A percentile compares a stretch with the other conserved stretches of the same genome.
Conservation (phyloP, 2,329 filamentous ascomycete genomes). For the Aureobasidium sp. region DNA sequence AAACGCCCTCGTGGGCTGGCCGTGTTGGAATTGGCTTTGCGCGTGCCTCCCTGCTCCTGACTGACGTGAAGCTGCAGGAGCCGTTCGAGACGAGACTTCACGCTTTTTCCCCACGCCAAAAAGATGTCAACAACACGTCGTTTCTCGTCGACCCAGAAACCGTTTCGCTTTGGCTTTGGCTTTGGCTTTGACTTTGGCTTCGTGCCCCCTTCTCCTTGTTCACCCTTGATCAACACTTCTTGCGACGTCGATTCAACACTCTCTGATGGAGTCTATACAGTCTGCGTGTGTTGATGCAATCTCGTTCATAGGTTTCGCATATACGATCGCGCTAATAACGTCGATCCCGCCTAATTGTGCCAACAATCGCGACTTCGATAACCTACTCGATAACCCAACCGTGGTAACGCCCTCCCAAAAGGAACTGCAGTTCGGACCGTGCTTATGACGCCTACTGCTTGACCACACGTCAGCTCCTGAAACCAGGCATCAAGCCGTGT, state of each 20-base stretch:
- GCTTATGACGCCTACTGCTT: not conserved
- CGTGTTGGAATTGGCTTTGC: not conserved
- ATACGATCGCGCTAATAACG: not conserved
- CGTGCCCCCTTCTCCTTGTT: not conserved
- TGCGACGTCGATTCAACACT: not conserved
- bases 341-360: not conserved
- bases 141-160: conserved; percentile 3
- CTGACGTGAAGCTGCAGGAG: conserved; percentile 1
- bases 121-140: not conserved
- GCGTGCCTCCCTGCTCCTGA: not conserved
- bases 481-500: not conserved
- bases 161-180: not conserved
- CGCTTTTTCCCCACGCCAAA: not conserved
- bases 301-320: not conserved
- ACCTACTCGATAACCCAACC: not conserved
- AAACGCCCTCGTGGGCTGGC: not conserved
- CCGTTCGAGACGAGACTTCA: conserved; percentile 6
- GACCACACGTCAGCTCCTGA: not conserved
- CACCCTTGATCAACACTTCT: not conserved
- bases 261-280: not conserved
- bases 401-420: not conserved
- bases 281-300: not conserved
- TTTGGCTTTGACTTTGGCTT: not conserved
- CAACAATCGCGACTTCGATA: conserved; percentile 7
- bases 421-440: not conserved